phyloP scores from a whole-genome alignment of 2,329 filamentous ascomycete species.

The Colletotrichum aenigma region DNA sequence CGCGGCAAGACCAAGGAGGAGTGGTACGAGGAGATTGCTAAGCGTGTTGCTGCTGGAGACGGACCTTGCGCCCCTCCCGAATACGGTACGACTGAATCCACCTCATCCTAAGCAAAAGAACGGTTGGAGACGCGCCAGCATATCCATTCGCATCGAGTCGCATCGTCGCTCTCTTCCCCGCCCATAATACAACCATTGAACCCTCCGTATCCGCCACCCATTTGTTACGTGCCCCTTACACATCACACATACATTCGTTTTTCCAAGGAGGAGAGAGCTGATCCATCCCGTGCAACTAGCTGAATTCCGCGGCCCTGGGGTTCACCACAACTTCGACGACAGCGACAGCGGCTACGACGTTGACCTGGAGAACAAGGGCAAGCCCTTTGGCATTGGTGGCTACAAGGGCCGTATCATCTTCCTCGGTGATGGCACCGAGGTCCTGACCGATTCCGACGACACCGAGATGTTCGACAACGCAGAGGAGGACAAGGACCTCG shows the following conservation, averaged over 20 bases:
- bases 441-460: conserved; percentile 86
- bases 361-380: conserved; percentile 69
- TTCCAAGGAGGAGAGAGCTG: conserved; percentile 21
- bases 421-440: conserved; percentile 92
- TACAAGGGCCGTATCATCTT: conserved; percentile 90
- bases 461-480: conserved; percentile 90
- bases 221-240: conserved; percentile 7
- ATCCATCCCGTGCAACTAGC: conserved; percentile 51
- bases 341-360: conserved; percentile 79
- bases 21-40: conserved; percentile 96
- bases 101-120: conserved; percentile 18
- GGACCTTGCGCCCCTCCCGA: conserved; percentile 98
- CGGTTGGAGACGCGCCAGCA: conserved; percentile 12
- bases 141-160: conserved; percentile 10
- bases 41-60: conserved; percentile 93
- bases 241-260: conserved; percentile 5
- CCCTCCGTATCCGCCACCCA: conserved; percentile 1
- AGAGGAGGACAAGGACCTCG: conserved; percentile 85
- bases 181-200: conserved; percentile 13
- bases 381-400: conserved; percentile 69
- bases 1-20: conserved; percentile 93
- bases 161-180: conserved; percentile 10
- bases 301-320: conserved; percentile 83
- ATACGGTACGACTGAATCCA: conserved; percentile 79
- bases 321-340: conserved; percentile 83